Conservation (phyloP, 805 yeast species). For the Hanseniaspora hatyaiensis region DNA sequence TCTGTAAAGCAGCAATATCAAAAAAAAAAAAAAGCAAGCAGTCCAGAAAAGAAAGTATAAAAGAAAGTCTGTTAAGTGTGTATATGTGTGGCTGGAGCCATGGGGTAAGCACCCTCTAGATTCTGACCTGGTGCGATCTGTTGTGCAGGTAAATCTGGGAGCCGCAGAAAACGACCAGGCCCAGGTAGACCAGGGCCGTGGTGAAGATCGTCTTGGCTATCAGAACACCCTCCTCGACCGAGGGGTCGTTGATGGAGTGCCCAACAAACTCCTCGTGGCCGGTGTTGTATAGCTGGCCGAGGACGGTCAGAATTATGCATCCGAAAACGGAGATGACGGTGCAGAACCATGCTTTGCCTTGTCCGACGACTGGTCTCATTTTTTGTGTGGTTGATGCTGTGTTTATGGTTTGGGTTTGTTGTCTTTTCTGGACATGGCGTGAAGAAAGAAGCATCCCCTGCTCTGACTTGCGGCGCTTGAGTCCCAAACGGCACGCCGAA, state of each 20-base stretch:
- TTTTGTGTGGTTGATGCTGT: not conserved
- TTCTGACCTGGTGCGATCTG: constrained; percentile 35
- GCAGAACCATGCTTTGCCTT: constrained; percentile 89
- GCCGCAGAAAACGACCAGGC: constrained; percentile 82
- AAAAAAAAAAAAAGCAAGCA: no score
- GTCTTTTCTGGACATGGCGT: no score
- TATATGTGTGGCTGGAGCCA: no score
- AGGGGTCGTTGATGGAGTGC: constrained; percentile 64
- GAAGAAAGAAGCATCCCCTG: no score
- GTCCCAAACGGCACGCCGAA: no score
- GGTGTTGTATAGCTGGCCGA: constrained; percentile 68
- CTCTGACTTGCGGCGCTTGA: no score
- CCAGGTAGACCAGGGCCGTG: constrained; percentile 73
- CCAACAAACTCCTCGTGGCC: constrained; percentile 91
- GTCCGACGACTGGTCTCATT: constrained; percentile 45
- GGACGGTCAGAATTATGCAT: constrained; percentile 69
- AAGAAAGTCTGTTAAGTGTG: no score
- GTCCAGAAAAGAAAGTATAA: no score
- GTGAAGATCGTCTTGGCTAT: constrained; percentile 85
- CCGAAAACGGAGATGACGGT: constrained; percentile 89
- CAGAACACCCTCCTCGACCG: constrained; percentile 68
- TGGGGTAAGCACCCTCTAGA: no score
- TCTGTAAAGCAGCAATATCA: no score
- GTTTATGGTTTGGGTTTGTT: not conserved
- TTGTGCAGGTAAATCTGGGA: constrained; percentile 56